Evolutionary conservation across 176 grass and related monocot species (phyloP), one percentile per base, ranked within the genome.

Genomic region (Ensete glaucum): DNA sequence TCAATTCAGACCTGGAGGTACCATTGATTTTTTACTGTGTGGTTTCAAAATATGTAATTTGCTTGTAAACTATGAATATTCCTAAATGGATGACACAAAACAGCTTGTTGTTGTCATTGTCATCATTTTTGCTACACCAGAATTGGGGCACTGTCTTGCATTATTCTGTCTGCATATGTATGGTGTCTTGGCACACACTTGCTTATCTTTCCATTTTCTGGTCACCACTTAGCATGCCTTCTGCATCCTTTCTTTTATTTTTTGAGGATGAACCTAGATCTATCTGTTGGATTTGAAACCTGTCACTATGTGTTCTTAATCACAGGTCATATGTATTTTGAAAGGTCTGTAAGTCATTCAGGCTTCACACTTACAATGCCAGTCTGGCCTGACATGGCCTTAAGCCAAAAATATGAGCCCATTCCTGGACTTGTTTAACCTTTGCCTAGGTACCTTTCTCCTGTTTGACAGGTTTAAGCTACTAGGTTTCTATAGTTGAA

Each of bases 1-100:
- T 80, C 96, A 99, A 84, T 94, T 82, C 76, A 94, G 96, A 91
- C 96, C 96, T 86, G 96, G 96, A 95, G 96, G 96, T 99, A 89
- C 43, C 26, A 85, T 80, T 50, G 60, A 72, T 77, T 52, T 78
- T 71, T 49, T 24, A 49, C 53, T 9, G 7, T 1, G 1, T 20
- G 25, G 57, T 60, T n/a, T 60, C 57, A 60, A 60, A 60, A 60
- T 60, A 14, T 27, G 13, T 67, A 12, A 12, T 13, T 3, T 65
- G 9, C 11, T 26, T 65, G 21, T 26, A 26, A 26, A 26, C 62
- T 26, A 27, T 65, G 63, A 65, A 65, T 65, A 14, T 29, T 9
- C 34, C 34, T 43, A 43, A 6, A 43, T 43, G 34, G 34, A 43
- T 43, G 34, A 43, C 4, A 43, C 34, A 6, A 43, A 43, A 43